These are phyloP conservation scores for Choanephora cucurbitarum DNA, from an alignment of 371 early-diverging fungal genomes.

Conservation along the genomic window DNA sequence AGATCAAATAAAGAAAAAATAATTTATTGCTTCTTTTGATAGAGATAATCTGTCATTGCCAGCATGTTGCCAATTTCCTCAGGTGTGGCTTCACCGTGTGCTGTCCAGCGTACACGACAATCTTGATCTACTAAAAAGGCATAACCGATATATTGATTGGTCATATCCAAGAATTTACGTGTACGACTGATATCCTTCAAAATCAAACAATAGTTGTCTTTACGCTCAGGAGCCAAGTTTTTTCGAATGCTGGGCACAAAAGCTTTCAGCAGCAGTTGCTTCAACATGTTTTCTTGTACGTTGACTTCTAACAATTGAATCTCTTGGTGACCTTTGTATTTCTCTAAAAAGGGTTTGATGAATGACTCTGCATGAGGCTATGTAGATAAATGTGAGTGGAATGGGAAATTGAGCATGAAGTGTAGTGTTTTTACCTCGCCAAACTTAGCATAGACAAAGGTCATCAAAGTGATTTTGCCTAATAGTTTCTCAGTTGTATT, in stretches of 20 bases:
- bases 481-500: slow-evolving; percentile 59
- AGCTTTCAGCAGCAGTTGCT: slow-evolving; percentile 62
- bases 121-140: slow-evolving; percentile 74
- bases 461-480: slow-evolving; percentile 64
- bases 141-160: slow-evolving; percentile 79
- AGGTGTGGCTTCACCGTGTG: slow-evolving; percentile 74
- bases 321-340: slow-evolving; percentile 34
- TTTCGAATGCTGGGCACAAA: slow-evolving; percentile 66
- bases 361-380: slow-evolving; percentile 62
- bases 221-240: slow-evolving; percentile 56
- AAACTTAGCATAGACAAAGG: slow-evolving; percentile 69
- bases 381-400: neutral
- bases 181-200: slow-evolving; percentile 61
- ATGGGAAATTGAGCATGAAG: too few species aligned
- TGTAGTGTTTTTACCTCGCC: slow-evolving; percentile 60
- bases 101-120: slow-evolving; percentile 84
- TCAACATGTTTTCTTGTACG: slow-evolving; percentile 67
- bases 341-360: slow-evolving; percentile 53
- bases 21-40: slow-evolving; percentile 23
- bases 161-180: slow-evolving; percentile 65
- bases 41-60: slow-evolving; percentile 50
- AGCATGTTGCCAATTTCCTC: slow-evolving; percentile 66
- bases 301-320: slow-evolving; percentile 49
- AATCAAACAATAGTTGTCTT: slow-evolving; percentile 64
- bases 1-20: slow-evolving; percentile 32